Conservation (phyloP, 169 alveolate species). For the Eimeria maxima region DNA sequence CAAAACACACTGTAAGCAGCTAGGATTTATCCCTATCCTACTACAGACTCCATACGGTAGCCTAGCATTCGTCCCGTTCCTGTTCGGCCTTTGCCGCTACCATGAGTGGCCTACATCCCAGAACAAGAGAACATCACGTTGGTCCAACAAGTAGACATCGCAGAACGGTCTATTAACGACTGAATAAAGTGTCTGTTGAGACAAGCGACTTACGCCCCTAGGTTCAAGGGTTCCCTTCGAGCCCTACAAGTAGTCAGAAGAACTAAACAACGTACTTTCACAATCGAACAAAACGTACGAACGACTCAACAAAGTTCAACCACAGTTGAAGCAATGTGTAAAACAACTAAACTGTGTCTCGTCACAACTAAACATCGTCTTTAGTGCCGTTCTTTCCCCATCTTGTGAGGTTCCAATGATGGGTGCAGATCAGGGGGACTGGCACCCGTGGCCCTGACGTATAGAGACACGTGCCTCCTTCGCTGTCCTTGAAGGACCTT, state of each 20-base stretch:
- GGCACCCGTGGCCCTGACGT: background rate
- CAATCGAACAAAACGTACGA: background rate
- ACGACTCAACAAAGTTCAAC: background rate
- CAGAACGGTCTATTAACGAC: background rate
- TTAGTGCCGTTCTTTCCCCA: slow-evolving; percentile 24
- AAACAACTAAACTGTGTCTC: background rate
- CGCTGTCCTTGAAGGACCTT: background rate
- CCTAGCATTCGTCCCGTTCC: too few relatives aligned
- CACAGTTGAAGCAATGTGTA: background rate
- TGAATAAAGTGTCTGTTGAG: background rate
- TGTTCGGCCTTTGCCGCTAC: background rate
- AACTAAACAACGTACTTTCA: background rate
- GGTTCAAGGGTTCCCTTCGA: background rate
- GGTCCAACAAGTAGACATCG: background rate
- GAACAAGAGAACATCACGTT: background rate
- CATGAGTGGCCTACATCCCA: background rate
- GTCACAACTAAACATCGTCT: background rate
- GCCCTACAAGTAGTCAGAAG: background rate
- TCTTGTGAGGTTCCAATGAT: background rate
- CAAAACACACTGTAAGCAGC: too few relatives aligned
- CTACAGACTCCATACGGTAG: too few relatives aligned
- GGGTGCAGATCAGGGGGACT: background rate
- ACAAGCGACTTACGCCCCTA: background rate
- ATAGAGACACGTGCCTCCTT: background rate
- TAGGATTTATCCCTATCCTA: background rate